Evolutionary conservation across 1,139 yeast genomes (phyloP).

Genomic region (Kodamaea sp.): DNA sequence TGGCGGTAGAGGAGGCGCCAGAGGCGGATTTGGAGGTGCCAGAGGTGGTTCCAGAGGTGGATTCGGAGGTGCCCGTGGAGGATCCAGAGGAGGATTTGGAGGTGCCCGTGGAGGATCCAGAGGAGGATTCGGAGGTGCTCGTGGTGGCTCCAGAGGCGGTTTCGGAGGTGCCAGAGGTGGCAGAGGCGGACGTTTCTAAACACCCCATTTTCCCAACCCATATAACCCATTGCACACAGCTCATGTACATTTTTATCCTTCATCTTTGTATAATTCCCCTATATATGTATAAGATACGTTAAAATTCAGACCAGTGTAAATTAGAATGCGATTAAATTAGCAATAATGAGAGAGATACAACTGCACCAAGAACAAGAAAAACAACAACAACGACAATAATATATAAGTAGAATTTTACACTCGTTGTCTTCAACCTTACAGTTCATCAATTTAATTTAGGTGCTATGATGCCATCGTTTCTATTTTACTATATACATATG

Average conservation of each 20-base stretch:
- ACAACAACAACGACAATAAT: no score
- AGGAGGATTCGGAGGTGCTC: conserved; percentile 40
- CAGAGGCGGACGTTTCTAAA: conserved; percentile 16
- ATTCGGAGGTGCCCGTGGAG: conserved; percentile 39
- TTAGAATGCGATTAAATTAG: no score
- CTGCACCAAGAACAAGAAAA: no score
- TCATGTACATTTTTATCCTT: conserved; percentile 11
- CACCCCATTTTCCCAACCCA: not conserved
- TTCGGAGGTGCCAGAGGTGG: conserved; percentile 25
- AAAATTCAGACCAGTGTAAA: no score
- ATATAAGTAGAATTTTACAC: no score
- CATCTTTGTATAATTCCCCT: conserved; percentile 14
- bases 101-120: conserved; percentile 46
- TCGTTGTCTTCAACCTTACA: no score
- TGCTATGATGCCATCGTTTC: no score
- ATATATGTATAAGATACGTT: not conserved
- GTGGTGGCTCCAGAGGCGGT: conserved; percentile 39
- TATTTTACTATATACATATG: no score
- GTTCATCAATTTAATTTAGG: no score
- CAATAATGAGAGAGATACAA: no score
- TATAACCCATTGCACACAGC: conserved; percentile 2
- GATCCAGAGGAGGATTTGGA: conserved; percentile 39
- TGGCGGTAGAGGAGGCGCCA: conserved; percentile 46
- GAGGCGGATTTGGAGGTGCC: conserved; percentile 42
- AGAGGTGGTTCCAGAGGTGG: conserved; percentile 41